These are phyloP conservation scores for Kokia cookei DNA, from an alignment of 441 rosid genomes.

Conservation along the genomic window DNA sequence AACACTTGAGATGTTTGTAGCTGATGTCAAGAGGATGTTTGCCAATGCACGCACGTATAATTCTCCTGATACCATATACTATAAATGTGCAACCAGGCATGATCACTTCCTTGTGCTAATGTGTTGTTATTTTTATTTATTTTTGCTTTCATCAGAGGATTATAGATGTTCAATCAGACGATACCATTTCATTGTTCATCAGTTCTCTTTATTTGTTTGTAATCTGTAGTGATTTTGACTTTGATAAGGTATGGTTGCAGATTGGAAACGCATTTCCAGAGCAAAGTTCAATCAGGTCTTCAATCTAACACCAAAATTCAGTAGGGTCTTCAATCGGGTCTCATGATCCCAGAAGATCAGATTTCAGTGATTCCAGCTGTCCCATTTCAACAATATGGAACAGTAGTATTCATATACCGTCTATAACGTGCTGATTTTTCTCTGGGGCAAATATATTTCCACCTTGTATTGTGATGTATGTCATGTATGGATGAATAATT, in stretches of 20 bases:
- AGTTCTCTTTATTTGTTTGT: background rate
- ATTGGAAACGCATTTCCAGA: slow-evolving; percentile 69
- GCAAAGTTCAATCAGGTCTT: slow-evolving; percentile 83
- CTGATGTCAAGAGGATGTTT: slow-evolving; percentile 94
- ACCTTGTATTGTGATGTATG: background rate
- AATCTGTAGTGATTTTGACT: background rate
- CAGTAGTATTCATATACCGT: background rate
- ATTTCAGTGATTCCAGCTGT: background rate
- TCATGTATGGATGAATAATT: background rate
- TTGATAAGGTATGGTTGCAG: slow-evolving; percentile 30
- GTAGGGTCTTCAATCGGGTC: slow-evolving; percentile 10
- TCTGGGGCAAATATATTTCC: background rate
- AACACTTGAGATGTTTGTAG: slow-evolving; percentile 94
- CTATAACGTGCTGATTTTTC: background rate
- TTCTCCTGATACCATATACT: slow-evolving; percentile 89
- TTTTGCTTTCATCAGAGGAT: background rate
- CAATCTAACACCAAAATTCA: slow-evolving; percentile 58
- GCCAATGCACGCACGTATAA: slow-evolving; percentile 83
- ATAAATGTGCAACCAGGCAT: slow-evolving; percentile 82
- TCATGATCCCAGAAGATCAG: background rate
- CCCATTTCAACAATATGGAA: background rate
- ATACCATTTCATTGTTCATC: background rate
- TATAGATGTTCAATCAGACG: slow-evolving; percentile 73
- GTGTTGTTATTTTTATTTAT: background rate
- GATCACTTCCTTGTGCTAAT: slow-evolving; percentile 1